A percentile compares a stretch with the other conserved stretches of the same genome.
Evolutionary conservation across 805 yeast genomes (phyloP).

Genomic region (Pichia insulana): DNA sequence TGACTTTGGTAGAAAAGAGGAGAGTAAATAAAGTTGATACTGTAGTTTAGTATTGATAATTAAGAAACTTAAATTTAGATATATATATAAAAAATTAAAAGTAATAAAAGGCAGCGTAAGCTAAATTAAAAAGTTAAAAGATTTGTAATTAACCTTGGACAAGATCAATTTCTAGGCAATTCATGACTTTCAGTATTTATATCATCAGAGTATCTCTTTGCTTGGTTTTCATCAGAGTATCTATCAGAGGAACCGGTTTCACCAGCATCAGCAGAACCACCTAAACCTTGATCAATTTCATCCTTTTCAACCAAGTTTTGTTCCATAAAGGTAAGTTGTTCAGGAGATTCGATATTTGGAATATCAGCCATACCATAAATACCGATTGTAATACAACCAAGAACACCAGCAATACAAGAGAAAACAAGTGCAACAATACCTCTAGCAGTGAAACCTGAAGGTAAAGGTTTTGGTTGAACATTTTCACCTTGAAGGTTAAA

Average conservation of each 20-base stretch:
- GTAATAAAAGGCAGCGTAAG: neutral
- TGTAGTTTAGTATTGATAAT: neutral
- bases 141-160: too few relatives aligned
- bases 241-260: conserved; percentile 9
- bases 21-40: too few relatives aligned
- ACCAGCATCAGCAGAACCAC: conserved; percentile 1
- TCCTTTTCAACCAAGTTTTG: conserved; percentile 50
- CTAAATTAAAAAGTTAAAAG: conserved; percentile 1
- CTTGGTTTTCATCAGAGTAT: conserved; percentile 11
- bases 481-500: conserved; percentile 69
- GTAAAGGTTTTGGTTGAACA: conserved; percentile 57
- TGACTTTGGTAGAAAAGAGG: conserved; percentile 3
- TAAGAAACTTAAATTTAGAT: too few relatives aligned
- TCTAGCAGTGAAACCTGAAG: conserved; percentile 86
- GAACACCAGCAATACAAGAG: conserved; percentile 75
- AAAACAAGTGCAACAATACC: conserved; percentile 93
- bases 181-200: conserved; percentile 6
- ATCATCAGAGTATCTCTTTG: conserved; percentile 9
- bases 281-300: conserved; percentile 33
- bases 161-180: conserved; percentile 3
- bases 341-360: conserved; percentile 34
- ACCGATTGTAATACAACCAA: conserved; percentile 72
- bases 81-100: neutral
- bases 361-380: conserved; percentile 83
- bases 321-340: conserved; percentile 30